These are phyloP conservation scores for Globisporangium viniferum DNA, from an alignment of 352 stramenopile genomes.

Conservation along the genomic window DNA sequence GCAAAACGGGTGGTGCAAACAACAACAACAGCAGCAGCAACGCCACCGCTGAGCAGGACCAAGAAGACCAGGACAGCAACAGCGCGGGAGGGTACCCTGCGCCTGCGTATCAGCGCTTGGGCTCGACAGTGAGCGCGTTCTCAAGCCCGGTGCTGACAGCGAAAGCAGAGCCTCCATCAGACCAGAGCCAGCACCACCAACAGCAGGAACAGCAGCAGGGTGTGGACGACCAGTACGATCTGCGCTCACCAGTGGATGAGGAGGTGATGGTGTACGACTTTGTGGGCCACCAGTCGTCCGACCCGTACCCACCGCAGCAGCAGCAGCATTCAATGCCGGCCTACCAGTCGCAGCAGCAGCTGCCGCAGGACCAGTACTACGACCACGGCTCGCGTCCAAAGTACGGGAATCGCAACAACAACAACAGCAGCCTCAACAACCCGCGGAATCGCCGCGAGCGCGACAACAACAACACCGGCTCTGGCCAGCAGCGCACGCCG, in stretches of 20 bases:
- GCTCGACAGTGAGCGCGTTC: neutral
- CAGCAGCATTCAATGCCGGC: neutral
- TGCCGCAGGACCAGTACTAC: neutral
- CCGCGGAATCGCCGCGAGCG: neutral
- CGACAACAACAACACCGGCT: neutral
- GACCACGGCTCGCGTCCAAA: neutral
- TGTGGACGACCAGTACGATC: slow-evolving; percentile 5
- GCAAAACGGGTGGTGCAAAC: neutral
- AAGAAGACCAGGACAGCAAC: neutral
- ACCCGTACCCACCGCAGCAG: neutral
- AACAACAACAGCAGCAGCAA: neutral
- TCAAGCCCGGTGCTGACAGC: neutral
- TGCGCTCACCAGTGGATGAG: slow-evolving; percentile 2
- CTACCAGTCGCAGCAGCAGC: neutral
- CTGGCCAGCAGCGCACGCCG: neutral
- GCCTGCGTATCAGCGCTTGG: neutral
- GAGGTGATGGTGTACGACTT: slow-evolving; percentile 10
- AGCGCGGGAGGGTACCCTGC: neutral
- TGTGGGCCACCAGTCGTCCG: neutral
- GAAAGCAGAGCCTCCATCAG: neutral
- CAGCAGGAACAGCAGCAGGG: neutral
- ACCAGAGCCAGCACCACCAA: neutral
- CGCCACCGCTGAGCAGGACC: neutral
- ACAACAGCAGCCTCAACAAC: neutral
- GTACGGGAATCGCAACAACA: neutral